These are phyloP conservation scores for Penicillium arizonense DNA, from an alignment of 495 filamentous ascomycete genomes.

Conservation along the genomic window DNA sequence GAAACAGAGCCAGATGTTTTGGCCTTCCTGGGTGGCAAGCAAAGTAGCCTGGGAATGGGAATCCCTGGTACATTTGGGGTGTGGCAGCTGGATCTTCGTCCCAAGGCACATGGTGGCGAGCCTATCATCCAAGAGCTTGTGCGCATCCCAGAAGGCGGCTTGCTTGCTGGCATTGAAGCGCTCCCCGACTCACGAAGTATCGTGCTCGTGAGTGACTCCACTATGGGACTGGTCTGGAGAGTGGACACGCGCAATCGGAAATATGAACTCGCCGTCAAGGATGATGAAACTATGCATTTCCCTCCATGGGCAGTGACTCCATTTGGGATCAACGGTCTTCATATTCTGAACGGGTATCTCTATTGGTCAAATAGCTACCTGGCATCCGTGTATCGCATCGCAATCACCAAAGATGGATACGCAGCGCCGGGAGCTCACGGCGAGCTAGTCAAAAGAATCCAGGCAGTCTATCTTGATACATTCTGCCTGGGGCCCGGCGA, in stretches of 20 bases:
- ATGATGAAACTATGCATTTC: not conserved
- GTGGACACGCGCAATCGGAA: constrained; percentile 5
- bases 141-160: not conserved
- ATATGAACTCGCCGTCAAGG: constrained; percentile 13
- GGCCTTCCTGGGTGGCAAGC: too few species aligned
- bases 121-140: not conserved
- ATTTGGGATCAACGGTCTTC: constrained; percentile 11
- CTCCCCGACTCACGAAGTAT: not conserved
- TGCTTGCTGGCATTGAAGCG: not conserved
- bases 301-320: constrained; percentile 1
- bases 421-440: constrained; percentile 8
- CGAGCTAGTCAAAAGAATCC: constrained; percentile 4
- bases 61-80: not conserved
- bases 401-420: constrained; percentile 12
- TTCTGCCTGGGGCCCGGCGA: constrained; percentile 21
- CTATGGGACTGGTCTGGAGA: constrained; percentile 5
- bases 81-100: constrained; percentile 1
- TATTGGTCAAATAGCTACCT: constrained; percentile 8
- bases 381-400: constrained; percentile 11
- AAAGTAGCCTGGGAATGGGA: not conserved
- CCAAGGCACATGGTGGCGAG: not conserved
- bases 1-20: too few species aligned
- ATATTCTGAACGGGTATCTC: constrained; percentile 1
- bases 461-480: constrained; percentile 19
- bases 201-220: constrained; percentile 7